These are phyloP conservation scores for Pistacia integerrima DNA, from an alignment of 345 rosid species.

Conservation along the genomic window DNA sequence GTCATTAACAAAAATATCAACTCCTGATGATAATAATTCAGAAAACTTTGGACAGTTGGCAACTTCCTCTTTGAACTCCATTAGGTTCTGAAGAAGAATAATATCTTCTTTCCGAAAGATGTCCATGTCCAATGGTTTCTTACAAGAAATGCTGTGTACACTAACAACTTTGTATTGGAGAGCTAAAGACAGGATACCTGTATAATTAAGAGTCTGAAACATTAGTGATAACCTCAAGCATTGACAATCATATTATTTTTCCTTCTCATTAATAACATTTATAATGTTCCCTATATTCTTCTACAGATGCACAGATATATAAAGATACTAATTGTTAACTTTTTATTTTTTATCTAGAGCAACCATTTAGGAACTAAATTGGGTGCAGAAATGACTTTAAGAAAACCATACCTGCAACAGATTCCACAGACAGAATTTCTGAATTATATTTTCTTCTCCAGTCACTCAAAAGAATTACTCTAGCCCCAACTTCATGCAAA, in stretches of 20 bases:
- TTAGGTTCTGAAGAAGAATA: constrained; percentile 58
- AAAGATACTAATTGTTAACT: neutral
- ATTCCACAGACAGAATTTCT: constrained; percentile 31
- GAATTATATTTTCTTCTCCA: constrained; percentile 43
- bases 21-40: constrained; percentile 50
- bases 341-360: neutral
- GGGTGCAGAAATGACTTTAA: neutral
- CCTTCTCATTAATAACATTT: neutral
- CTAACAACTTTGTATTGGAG: constrained; percentile 45
- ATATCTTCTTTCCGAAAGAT: constrained; percentile 32
- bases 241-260: neutral
- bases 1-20: constrained; percentile 73
- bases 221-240: constrained; percentile 18
- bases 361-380: neutral
- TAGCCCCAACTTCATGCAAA: constrained; percentile 51
- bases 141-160: constrained; percentile 27
- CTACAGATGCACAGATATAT: neutral
- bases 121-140: constrained; percentile 33
- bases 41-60: constrained; percentile 54
- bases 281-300: neutral
- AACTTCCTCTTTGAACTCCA: constrained; percentile 57
- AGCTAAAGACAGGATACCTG: constrained; percentile 52
- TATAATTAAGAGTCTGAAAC: constrained; percentile 14
- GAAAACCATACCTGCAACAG: constrained; percentile 48
- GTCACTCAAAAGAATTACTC: constrained; percentile 52